phyloP scores from a whole-genome alignment of 306 rosid genomes.

The Quercus berberidifolia region DNA sequence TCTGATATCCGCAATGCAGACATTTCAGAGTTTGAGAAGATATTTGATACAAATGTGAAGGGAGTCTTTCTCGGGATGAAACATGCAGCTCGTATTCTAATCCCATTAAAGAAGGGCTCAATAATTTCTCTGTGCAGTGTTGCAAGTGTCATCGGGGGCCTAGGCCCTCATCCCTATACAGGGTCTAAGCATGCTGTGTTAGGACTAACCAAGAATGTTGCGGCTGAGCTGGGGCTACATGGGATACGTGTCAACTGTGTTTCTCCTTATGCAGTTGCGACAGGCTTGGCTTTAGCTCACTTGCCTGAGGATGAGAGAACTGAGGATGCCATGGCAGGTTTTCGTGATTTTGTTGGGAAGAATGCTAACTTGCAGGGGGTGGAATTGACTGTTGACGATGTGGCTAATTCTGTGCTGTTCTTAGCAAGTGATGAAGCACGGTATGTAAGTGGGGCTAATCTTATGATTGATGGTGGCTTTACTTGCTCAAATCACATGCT shows the following conservation, averaged over 20 bases:
- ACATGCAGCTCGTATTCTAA: conserved; percentile 66
- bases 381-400: conserved; percentile 55
- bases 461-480: conserved; percentile 81
- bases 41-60: conserved; percentile 61
- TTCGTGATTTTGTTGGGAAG: conserved; percentile 33
- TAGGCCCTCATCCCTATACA: conserved; percentile 71
- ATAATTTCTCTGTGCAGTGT: conserved; percentile 68
- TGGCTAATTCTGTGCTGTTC: conserved; percentile 81
- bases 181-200: conserved; percentile 74
- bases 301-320: conserved; percentile 66
- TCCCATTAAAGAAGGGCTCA: conserved; percentile 69
- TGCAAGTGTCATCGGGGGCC: conserved; percentile 41
- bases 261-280: conserved; percentile 57
- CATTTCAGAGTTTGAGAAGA: conserved; percentile 66
- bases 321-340: conserved; percentile 38
- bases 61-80: conserved; percentile 90
- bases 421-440: conserved; percentile 75
- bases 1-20: conserved; percentile 61
- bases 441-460: conserved; percentile 71
- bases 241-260: conserved; percentile 68
- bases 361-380: conserved; percentile 73
- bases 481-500: conserved; percentile 45
- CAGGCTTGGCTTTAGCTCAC: conserved; percentile 61
- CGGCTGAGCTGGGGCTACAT: conserved; percentile 71
- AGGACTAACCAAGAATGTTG: conserved; percentile 78